Conservation (phyloP, 768 basidiomycete species). For the Pisolithus tinctorius region DNA sequence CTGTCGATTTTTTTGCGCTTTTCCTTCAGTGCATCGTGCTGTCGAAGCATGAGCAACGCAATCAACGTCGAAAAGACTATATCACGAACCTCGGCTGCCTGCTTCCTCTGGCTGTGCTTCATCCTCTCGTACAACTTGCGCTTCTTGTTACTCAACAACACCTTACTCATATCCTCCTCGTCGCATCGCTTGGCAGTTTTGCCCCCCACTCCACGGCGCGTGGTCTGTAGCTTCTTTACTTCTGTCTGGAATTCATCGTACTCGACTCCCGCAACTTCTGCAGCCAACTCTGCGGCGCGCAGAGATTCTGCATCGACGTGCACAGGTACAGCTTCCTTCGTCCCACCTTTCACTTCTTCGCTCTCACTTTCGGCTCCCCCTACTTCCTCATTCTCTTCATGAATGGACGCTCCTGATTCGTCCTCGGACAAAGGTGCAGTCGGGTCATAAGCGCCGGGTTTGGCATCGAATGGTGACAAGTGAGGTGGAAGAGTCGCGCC, state of each 20-base stretch:
- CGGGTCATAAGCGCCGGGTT: constrained; percentile 71
- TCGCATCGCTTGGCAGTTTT: constrained; percentile 28
- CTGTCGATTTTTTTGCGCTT: constrained; percentile 52
- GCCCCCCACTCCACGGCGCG: constrained; percentile 23
- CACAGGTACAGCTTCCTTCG: constrained; percentile 25
- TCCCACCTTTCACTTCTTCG: constrained; percentile 24
- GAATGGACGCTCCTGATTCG: constrained; percentile 20
- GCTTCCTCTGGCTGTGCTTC: constrained; percentile 79
- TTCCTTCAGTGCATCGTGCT: constrained; percentile 58
- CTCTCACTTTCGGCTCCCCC: constrained; percentile 22
- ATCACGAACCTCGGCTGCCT: constrained; percentile 65
- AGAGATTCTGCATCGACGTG: constrained; percentile 56
- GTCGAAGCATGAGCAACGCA: constrained; percentile 8
- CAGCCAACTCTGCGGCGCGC: constrained; percentile 85
- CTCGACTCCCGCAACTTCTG: constrained; percentile 83
- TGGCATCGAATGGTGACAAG: constrained; percentile 89
- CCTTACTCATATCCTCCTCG: constrained; percentile 91
- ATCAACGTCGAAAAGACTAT: not conserved
- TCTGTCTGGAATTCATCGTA: constrained; percentile 73
- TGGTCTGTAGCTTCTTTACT: constrained; percentile 53
- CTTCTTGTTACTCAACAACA: constrained; percentile 96
- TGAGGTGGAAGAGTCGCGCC: constrained; percentile 89
- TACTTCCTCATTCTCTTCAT: constrained; percentile 19
- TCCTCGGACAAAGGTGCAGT: constrained; percentile 25
- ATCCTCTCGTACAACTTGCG: constrained; percentile 90